Percentiles rank a stretch among this genome's conserved stretches.
phyloP scores from a whole-genome alignment of 1,139 yeast genomes.

The Chernovozyma sophiae-reginae region DNA sequence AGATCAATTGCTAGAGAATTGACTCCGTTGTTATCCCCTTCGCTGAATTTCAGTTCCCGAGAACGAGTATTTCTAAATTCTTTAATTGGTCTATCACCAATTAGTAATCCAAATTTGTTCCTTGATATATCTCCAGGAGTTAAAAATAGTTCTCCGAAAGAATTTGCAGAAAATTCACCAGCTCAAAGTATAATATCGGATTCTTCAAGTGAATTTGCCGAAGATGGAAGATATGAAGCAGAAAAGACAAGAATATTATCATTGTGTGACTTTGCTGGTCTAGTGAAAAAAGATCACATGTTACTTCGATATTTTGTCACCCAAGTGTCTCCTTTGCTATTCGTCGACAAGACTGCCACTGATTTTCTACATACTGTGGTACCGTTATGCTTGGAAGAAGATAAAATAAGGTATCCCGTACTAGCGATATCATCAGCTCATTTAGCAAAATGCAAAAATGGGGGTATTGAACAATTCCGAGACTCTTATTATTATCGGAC shows the following conservation, averaged over 20 bases:
- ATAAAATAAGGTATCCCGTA: slow-evolving; percentile 14
- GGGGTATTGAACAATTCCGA: slow-evolving; percentile 9
- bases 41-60: slow-evolving; percentile 7
- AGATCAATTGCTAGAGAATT: slow-evolving; percentile 1
- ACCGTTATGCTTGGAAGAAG: slow-evolving; percentile 14
- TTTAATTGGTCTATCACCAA: slow-evolving; percentile 6
- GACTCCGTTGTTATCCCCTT: slow-evolving; percentile 4
- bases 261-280: slow-evolving; percentile 5
- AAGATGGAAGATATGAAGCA: slow-evolving; percentile 10
- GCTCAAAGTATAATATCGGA: slow-evolving; percentile 1
- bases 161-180: neutral
- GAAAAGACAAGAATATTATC: slow-evolving; percentile 8
- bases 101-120: neutral
- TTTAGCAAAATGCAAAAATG: slow-evolving; percentile 10
- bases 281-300: slow-evolving; percentile 12
- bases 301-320: slow-evolving; percentile 15
- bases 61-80: slow-evolving; percentile 14
- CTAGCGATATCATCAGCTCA: slow-evolving; percentile 18
- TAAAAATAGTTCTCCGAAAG: neutral
- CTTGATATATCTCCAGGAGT: neutral
- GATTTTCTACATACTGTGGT: slow-evolving; percentile 15
- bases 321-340: slow-evolving; percentile 15
- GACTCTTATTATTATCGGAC: slow-evolving; percentile 15
- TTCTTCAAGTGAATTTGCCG: slow-evolving; percentile 6
- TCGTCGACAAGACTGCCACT: slow-evolving; percentile 18